Evolutionary conservation across 2,329 filamentous ascomycete species (phyloP).

Genomic region (Cladosporium sp.): DNA sequence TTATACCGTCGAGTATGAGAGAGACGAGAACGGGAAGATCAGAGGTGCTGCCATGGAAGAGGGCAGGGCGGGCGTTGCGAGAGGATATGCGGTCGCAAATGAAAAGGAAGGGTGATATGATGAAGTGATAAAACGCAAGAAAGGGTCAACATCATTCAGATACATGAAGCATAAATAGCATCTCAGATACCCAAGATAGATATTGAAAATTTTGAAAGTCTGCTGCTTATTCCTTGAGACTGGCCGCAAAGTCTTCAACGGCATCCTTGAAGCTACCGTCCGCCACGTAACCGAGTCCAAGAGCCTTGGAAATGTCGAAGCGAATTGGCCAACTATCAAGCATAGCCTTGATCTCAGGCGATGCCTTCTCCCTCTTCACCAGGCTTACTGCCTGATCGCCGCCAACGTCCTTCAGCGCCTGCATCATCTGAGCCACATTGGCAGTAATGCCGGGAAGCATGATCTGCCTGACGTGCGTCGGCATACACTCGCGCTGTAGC

Average conservation of each 20-base stretch:
- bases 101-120: conserved; percentile 22
- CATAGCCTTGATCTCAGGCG: conserved; percentile 46
- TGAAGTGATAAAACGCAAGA: too few relatives aligned
- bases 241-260: conserved; percentile 38
- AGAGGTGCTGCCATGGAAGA: conserved; percentile 68
- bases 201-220: too few relatives aligned
- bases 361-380: conserved; percentile 47
- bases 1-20: conserved; percentile 58
- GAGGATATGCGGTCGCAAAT: conserved; percentile 75
- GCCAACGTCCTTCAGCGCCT: conserved; percentile 50
- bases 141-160: too few relatives aligned
- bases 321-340: conserved; percentile 51
- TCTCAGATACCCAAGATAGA: too few relatives aligned
- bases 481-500: conserved; percentile 46
- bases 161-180: too few relatives aligned
- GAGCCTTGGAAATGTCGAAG: conserved; percentile 52
- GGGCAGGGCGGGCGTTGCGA: conserved; percentile 78
- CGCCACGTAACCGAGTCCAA: conserved; percentile 45
- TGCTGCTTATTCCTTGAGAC: conserved; percentile 22
- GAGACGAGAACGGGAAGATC: conserved; percentile 45
- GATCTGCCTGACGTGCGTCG: conserved; percentile 44
- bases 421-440: conserved; percentile 51
- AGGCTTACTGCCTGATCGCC: conserved; percentile 47
- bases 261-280: conserved; percentile 45
- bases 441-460: conserved; percentile 51